phyloP scores from a whole-genome alignment of 352 stramenopile species.

The Chrysophaeum taylorii region DNA sequence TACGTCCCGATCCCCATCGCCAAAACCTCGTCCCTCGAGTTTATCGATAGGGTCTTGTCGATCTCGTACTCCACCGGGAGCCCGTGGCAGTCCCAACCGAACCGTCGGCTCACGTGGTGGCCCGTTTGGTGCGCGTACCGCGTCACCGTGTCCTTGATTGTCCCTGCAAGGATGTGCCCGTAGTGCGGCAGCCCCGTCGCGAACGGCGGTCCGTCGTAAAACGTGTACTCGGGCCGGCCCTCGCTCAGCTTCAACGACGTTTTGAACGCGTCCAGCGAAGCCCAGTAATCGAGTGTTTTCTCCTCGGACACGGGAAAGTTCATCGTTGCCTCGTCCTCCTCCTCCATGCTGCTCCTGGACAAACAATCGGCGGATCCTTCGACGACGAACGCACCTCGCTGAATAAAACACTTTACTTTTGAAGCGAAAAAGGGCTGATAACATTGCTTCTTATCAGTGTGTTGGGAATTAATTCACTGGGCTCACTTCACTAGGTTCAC shows the following conservation, averaged over 20 bases:
- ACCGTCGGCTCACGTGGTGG: constrained; percentile 88
- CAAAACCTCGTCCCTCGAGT: not conserved
- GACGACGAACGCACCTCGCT: no score
- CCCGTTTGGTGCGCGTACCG: constrained; percentile 96
- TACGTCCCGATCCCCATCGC: constrained; percentile 28
- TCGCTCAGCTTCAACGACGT: constrained; percentile 43
- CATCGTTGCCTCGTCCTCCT: constrained; percentile 18
- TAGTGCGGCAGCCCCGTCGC: constrained; percentile 96
- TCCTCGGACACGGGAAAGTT: constrained; percentile 60
- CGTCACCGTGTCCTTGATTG: constrained; percentile 99
- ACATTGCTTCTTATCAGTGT: no score
- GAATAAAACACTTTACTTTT: no score
- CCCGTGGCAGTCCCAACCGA: constrained; percentile 98
- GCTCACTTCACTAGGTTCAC: no score
- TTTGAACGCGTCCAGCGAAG: constrained; percentile 47
- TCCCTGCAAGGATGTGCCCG: constrained; percentile 93
- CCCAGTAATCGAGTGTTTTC: constrained; percentile 59
- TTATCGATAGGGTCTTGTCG: not conserved
- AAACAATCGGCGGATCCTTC: no score
- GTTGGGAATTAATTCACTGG: no score
- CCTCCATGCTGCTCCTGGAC: no score
- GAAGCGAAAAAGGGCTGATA: no score
- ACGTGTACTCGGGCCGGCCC: constrained; percentile 85
- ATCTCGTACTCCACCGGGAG: constrained; percentile 92
- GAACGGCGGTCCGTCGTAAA: constrained; percentile 99